Evolutionary conservation across 495 filamentous ascomycete species (phyloP).

Genomic region (Pseudoneurospora amorphoporcata): DNA sequence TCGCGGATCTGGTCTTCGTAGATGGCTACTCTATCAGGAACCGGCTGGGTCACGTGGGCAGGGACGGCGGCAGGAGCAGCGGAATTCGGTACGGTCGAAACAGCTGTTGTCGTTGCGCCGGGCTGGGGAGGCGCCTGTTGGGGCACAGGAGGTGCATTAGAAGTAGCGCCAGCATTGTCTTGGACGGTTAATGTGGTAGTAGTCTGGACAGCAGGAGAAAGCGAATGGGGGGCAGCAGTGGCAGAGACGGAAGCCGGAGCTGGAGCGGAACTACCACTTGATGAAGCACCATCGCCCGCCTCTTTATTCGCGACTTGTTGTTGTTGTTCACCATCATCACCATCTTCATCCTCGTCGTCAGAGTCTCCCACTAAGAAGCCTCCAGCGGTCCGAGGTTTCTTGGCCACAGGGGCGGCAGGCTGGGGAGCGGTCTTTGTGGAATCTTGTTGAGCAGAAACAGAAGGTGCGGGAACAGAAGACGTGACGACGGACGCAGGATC

Average conservation of each 20-base stretch:
- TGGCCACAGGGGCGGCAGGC: conserved; percentile 20
- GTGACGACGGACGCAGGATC: conserved; percentile 38
- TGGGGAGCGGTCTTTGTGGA: conserved; percentile 13
- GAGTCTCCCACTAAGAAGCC: conserved; percentile 75
- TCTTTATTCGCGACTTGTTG: not conserved
- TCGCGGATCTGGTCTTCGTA: conserved; percentile 84
- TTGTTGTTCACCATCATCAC: not conserved
- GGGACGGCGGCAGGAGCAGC: conserved; percentile 8
- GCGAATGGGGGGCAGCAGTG: conserved; percentile 6
- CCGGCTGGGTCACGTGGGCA: conserved; percentile 31
- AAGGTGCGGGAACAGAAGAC: conserved; percentile 5
- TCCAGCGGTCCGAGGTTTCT: conserved; percentile 61
- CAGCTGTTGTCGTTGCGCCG: not conserved
- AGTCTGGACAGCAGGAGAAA: conserved; percentile 18
- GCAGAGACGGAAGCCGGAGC: conserved; percentile 4
- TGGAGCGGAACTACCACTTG: conserved; percentile 10
- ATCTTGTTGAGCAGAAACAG: not conserved
- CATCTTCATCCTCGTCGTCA: conserved; percentile 40
- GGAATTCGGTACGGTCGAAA: not conserved
- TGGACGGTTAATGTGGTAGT: conserved; percentile 8
- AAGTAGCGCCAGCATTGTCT: conserved; percentile 7
- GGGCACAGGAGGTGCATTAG: conserved; percentile 12
- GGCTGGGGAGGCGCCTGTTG: conserved; percentile 8
- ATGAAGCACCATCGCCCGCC: conserved; percentile 14
- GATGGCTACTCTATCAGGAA: conserved; percentile 70